Evolutionary conservation across 176 grass and related monocot species (phyloP).

Genomic region (Cenchrus americanus): DNA sequence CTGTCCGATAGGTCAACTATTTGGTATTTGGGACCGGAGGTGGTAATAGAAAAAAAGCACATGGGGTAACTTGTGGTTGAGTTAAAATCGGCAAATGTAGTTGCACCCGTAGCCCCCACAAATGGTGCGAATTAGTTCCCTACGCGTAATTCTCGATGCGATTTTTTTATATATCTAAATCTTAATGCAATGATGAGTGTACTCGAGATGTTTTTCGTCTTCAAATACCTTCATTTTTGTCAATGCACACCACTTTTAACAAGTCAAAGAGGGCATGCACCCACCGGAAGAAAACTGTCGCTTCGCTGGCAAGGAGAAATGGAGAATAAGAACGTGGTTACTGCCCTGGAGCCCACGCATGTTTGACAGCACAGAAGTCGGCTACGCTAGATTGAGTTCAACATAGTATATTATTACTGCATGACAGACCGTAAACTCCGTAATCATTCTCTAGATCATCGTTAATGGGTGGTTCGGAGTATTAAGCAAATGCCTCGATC

Average conservation of each 20-base stretch:
- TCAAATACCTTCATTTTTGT: no score
- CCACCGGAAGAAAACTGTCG: no score
- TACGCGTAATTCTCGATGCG: not conserved
- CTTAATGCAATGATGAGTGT: no score
- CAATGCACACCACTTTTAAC: no score
- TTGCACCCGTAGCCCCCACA: not conserved
- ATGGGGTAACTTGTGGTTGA: not conserved
- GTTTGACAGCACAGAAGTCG: not conserved
- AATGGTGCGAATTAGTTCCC: not conserved
- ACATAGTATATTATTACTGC: not conserved
- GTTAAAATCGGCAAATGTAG: not conserved
- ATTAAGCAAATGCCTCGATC: no score
- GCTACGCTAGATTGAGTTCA: not conserved
- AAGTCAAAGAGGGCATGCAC: no score
- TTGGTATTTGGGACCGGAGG: no score
- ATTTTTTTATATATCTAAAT: no score
- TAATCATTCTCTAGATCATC: not conserved
- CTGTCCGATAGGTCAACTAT: no score
- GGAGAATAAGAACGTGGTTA: not conserved
- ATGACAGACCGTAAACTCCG: not conserved
- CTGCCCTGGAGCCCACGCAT: no score
- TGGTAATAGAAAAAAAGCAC: not conserved
- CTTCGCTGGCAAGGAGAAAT: not conserved
- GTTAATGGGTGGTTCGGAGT: not conserved
- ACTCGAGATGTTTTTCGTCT: no score